Evolutionary conservation across 208 protist species (phyloP), one percentile per base, ranked within the genome.

Genomic region (Phytomonas serpens): DNA sequence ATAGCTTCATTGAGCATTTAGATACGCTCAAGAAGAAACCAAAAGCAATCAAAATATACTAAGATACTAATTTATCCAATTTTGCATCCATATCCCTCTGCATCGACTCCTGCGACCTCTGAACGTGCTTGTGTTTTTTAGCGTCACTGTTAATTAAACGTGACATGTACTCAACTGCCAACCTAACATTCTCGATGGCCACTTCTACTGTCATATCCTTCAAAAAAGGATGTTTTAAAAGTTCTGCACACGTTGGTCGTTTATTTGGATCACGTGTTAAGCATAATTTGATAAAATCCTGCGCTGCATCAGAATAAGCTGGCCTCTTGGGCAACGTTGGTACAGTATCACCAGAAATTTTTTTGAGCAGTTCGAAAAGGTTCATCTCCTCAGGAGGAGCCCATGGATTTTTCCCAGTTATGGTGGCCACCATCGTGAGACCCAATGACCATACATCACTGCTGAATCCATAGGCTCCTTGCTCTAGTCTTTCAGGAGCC

Each of bases 401-500:
- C 88, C 90, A 96, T 27, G 90, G 90, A 74, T 96, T 93, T 40
- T 84, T 84, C 0, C 90, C 90, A 0, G 87, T 93, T 40, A 92
- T 87, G 6, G 87, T 88, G 19, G 87, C 76, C 42, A 96, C 87
- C 73, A 97, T 79, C 31, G 91, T 95, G 27, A 98, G 77, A 4
- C 95, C 95, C 7, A 98, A 80, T 16, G 90, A 94, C 93, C 93
- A 98, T 4, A 98, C 78, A 73, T 98, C 95, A 73, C 88, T 93
- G 79, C 81, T 91, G 79, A 95, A 98, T 47, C 89, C 90, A 78
- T 98, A 98, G 63, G 83, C 83, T 5, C 88, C 80, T 68, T 95
- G 92, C 69, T 95, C 85, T 29, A 98, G 73, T 19, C 95, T 70
- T 74, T 98, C 95, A 4, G 95, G 95, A 0, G 92, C 88, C 95